These are phyloP conservation scores for Chaetomiaceae sp. DNA, from an alignment of 2,329 filamentous ascomycete species.

Conservation along the genomic window DNA sequence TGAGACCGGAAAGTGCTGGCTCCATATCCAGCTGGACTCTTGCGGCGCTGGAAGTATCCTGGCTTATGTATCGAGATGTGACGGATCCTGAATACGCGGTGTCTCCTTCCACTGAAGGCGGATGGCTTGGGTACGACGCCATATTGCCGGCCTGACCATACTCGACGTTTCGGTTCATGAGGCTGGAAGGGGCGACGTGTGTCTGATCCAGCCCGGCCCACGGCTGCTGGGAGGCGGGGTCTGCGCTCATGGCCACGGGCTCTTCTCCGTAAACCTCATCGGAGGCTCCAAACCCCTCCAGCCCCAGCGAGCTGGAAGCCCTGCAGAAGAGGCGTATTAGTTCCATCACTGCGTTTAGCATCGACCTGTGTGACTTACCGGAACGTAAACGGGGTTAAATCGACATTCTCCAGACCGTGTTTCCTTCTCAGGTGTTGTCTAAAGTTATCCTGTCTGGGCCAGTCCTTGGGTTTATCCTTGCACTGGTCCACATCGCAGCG, in stretches of 20 bases:
- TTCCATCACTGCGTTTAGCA: too few species aligned
- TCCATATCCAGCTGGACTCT: background rate
- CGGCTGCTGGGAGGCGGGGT: background rate
- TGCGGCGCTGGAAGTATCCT: background rate
- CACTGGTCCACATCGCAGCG: conserved; percentile 57
- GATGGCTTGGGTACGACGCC: background rate
- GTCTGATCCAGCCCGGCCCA: conserved; percentile 10
- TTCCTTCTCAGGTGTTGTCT: conserved; percentile 69
- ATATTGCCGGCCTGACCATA: background rate
- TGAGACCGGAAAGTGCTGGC: background rate
- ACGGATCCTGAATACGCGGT: background rate
- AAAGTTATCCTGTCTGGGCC: conserved; percentile 85
- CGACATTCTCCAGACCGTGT: conserved; percentile 47
- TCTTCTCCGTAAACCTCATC: background rate
- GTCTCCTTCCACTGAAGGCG: conserved; percentile 8
- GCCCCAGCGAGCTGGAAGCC: background rate
- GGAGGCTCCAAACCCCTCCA: background rate
- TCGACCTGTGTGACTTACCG: conserved; percentile 26
- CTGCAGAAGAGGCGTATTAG: background rate
- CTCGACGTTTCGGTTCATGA: background rate
- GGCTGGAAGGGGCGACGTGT: background rate
- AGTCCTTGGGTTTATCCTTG: conserved; percentile 60
- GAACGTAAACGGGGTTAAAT: conserved; percentile 35
- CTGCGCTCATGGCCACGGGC: background rate
- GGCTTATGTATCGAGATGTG: background rate